Conservation (phyloP, 306 rosid genomes). For the Ammopiptanthus mongolicus region DNA sequence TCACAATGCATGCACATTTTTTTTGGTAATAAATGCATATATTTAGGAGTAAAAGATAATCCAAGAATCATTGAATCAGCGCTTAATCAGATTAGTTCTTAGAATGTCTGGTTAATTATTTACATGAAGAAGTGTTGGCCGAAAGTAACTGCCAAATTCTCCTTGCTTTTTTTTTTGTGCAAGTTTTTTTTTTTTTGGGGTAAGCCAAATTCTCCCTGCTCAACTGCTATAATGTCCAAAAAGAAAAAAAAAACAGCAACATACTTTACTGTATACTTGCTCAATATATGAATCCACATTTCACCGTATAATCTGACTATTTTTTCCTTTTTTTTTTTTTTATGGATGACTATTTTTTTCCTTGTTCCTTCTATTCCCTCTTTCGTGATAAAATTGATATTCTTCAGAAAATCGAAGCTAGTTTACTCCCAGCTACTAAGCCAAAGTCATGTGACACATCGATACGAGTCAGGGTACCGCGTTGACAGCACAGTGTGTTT, state of each 20-base stretch:
- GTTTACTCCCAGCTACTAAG: background rate
- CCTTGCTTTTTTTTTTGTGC: background rate
- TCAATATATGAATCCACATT: background rate
- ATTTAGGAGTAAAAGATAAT: background rate
- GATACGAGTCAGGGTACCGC: constrained; percentile 58
- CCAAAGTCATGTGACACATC: constrained; percentile 40
- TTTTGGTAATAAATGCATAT: too few species aligned
- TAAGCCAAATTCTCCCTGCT: too few species aligned
- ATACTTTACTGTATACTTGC: background rate
- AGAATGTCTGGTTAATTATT: constrained; percentile 14
- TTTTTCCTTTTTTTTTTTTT: background rate
- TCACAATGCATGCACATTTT: background rate
- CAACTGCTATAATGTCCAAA: constrained; percentile 21
- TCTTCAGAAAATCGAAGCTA: constrained; percentile 21
- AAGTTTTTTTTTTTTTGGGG: too few species aligned
- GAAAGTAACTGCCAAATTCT: constrained; percentile 14
- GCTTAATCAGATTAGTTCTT: background rate
- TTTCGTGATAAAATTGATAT: constrained; percentile 20
- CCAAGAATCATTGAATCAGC: background rate
- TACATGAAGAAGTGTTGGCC: background rate
- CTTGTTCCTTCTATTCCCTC: background rate
- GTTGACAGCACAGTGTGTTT: constrained; percentile 64
- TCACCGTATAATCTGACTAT: background rate
- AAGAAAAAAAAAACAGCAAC: background rate
- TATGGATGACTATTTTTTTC: background rate